Conservation (phyloP, 148 eudicot genomes). For the Chenopodium album region DNA sequence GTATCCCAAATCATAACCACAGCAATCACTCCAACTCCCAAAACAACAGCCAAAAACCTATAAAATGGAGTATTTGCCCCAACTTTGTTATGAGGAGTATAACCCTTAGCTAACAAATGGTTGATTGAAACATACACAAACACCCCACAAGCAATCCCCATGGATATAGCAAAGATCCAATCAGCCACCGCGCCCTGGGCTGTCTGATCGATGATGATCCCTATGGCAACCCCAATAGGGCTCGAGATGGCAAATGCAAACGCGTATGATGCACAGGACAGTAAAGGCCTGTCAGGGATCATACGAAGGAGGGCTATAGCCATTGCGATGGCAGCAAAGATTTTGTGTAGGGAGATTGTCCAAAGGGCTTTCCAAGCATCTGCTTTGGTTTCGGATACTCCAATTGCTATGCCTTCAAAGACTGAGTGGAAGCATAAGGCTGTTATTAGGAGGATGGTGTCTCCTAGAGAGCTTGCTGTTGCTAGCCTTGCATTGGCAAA, state of each 20-base stretch:
- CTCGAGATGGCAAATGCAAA: conserved; percentile 68
- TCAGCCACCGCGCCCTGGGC: conserved; percentile 53
- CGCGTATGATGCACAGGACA: conserved; percentile 52
- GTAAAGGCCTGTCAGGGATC: conserved; percentile 55
- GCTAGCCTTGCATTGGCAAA: conserved; percentile 29
- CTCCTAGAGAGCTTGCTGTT: conserved; percentile 50
- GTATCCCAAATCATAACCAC: conserved; percentile 80
- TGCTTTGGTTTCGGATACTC: conserved; percentile 47
- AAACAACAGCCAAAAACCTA: conserved; percentile 48
- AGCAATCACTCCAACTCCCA: conserved; percentile 61
- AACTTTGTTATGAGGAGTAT: conserved; percentile 26
- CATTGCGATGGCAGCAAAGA: conserved; percentile 70
- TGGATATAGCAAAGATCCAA: conserved; percentile 64
- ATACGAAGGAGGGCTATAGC: conserved; percentile 62
- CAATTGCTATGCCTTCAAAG: conserved; percentile 69
- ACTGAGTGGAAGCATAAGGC: conserved; percentile 73
- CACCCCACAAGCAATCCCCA: conserved; percentile 67
- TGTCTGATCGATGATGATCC: conserved; percentile 56
- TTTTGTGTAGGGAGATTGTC: conserved; percentile 65
- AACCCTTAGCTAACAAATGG: conserved; percentile 57
- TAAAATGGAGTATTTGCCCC: conserved; percentile 38
- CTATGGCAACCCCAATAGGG: conserved; percentile 61
- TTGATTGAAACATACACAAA: conserved; percentile 62
- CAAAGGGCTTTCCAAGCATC: conserved; percentile 72
- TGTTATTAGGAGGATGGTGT: conserved; percentile 51